phyloP scores from a whole-genome alignment of 768 basidiomycete genomes.

The Ramaria rubella region DNA sequence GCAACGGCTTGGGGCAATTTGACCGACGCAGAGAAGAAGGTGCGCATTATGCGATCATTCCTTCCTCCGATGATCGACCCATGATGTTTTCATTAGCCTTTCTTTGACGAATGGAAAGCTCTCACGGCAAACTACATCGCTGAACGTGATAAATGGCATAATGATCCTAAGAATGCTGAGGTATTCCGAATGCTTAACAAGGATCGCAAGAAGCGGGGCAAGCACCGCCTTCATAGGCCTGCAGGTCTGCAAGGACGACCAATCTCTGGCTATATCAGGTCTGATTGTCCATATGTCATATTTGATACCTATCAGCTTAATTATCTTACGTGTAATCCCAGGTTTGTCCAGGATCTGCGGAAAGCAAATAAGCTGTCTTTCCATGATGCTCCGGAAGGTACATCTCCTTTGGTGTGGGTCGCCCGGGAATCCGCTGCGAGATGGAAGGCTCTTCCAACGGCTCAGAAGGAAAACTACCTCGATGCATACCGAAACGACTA shows the following conservation, averaged over 20 bases:
- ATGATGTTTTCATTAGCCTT: conserved; percentile 1
- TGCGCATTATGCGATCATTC: not conserved
- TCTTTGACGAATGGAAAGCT: not conserved
- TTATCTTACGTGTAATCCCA: not conserved
- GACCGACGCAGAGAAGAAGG: conserved; percentile 5
- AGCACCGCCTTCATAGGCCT: conserved; percentile 1
- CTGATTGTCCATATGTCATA: not conserved
- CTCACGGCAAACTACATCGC: not conserved
- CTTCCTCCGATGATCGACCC: not conserved
- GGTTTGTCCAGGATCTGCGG: not conserved
- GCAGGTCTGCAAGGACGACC: conserved; percentile 2
- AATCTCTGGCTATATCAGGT: not conserved
- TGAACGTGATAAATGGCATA: conserved; percentile 4
- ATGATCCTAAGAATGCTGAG: conserved; percentile 6
- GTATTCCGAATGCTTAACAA: conserved; percentile 5
- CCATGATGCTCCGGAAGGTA: not conserved
- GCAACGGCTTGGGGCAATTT: conserved; percentile 1
- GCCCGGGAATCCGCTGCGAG: conserved; percentile 5
- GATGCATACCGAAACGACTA: not conserved
- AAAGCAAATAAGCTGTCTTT: not conserved
- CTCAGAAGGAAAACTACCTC: conserved; percentile 6
- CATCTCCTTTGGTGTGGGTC: not conserved
- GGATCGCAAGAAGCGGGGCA: conserved; percentile 10
- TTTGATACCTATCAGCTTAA: not conserved
- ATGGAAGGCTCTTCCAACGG: conserved; percentile 1